Evolutionary conservation across 106 monocot species (phyloP), one percentile per base, ranked within the genome.

Genomic region (Dendrobium huoshanense): DNA sequence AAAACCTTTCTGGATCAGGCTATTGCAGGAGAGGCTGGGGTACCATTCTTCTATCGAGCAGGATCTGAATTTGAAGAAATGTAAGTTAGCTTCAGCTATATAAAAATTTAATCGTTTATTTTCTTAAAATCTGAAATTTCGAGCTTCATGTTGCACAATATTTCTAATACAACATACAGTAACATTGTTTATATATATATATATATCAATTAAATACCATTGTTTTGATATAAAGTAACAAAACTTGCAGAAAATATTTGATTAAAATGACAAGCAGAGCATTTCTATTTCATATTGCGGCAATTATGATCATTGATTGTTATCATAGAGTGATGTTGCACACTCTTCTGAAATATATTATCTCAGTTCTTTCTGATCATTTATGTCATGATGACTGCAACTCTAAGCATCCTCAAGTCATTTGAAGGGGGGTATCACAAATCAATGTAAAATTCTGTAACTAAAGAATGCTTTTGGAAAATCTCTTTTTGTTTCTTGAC

Each of bases 21-120:
- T 83, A 95, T 98, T 91, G 97, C 97, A 77, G 97, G 97, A 78
- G 97, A 98, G 91, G 94, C 97, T 81, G 94, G 97, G 10, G 97
- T 98, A 73, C 97, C 97, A 22, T 98, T 98, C 79, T 98, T 98
- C 85, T 98, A 95, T 75, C 90, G 94, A 88, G 97, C 97, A 83
- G 97, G 97, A 77, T 98, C 97, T 82, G 97, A 98, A 84, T 95
- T 98, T 87, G 97, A 98, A 84, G 97, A 98, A 91, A 98, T 98
- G 97, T 98, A 89, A 86, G 97, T 65, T 81, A 68, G 22, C 43
- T 29, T 42, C 76, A 25, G 24, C 45, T 76, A 25, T 76, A 25
- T 29, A 76, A 49, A 42, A 41, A 27, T 68, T 68, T 27, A 27
- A 2, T 64, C 2, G 27, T 31, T 27, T 29, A 19, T 16, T 7